Evolutionary conservation across 306 rosid genomes (phyloP).

Genomic region (Inga leiocalycina): DNA sequence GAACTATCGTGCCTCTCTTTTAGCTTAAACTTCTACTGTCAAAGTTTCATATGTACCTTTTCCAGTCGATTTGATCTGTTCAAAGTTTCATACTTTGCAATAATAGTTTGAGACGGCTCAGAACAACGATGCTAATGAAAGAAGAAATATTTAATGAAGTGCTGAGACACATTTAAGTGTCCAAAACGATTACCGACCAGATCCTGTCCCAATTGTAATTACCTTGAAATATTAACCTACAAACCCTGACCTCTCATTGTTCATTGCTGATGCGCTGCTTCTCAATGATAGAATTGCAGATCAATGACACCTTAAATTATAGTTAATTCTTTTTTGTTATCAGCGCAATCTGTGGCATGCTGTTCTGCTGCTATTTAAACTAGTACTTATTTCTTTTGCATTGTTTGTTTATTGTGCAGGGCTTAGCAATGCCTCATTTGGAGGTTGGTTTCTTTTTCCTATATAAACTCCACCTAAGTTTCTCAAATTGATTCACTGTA

Average conservation of each 20-base stretch:
- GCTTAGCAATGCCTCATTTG: slow-evolving; percentile 78
- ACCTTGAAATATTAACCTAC: not conserved
- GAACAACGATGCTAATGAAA: not conserved
- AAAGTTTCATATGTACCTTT: not conserved
- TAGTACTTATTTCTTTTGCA: slow-evolving; percentile 38
- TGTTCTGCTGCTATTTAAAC: not conserved
- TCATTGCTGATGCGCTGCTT: slow-evolving; percentile 6
- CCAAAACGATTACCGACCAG: not conserved
- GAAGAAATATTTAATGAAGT: not conserved
- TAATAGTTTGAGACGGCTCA: slow-evolving; percentile 12
- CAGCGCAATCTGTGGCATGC: not conserved
- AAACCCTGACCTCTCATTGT: not conserved
- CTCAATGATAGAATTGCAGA: slow-evolving; percentile 5
- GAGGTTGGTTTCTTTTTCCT: slow-evolving; percentile 64
- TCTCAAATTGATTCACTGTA: slow-evolving; percentile 1
- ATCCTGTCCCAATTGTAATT: not conserved
- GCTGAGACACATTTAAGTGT: not conserved
- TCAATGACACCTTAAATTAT: not conserved
- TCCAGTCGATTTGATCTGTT: not conserved
- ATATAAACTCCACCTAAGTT: not conserved
- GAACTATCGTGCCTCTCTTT: not conserved
- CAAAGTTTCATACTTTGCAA: not conserved
- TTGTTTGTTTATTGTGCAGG: slow-evolving; percentile 62
- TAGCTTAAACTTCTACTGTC: not conserved
- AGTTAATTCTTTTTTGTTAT: not conserved